Percentiles rank a stretch among this genome's conserved stretches.
Evolutionary conservation across 83 land plant species (phyloP).

Genomic region (Thuja plicata): DNA sequence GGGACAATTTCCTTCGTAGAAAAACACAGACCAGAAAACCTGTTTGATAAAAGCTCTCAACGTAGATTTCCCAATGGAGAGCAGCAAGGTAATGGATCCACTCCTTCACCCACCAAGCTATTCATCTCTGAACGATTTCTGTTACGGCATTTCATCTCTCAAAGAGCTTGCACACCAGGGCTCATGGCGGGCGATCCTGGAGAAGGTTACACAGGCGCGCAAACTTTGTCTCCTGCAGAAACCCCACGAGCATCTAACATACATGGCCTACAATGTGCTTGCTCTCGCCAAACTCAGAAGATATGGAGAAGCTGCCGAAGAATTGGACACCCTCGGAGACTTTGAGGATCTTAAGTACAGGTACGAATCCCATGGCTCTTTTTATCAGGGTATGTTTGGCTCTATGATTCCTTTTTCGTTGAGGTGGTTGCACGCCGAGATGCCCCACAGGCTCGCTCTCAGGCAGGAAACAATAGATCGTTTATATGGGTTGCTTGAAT

Average conservation of each 20-base stretch:
- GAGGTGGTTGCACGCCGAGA: slow-evolving; percentile 71
- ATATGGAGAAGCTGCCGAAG: slow-evolving; percentile 61
- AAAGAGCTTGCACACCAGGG: slow-evolving; percentile 71
- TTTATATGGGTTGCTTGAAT: slow-evolving; percentile 52
- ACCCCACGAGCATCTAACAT: slow-evolving; percentile 75
- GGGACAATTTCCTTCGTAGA: background rate
- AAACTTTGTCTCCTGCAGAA: slow-evolving; percentile 32
- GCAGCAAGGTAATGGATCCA: slow-evolving; percentile 12
- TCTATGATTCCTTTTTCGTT: slow-evolving; percentile 92
- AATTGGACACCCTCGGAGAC: slow-evolving; percentile 42
- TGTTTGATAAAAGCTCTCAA: background rate
- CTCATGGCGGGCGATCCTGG: slow-evolving; percentile 74
- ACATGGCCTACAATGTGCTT: slow-evolving; percentile 64
- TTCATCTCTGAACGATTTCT: slow-evolving; percentile 33
- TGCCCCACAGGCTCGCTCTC: slow-evolving; percentile 59
- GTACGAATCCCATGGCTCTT: slow-evolving; percentile 63
- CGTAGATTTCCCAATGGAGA: background rate
- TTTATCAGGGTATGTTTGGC: slow-evolving; percentile 63
- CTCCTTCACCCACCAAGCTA: slow-evolving; percentile 8
- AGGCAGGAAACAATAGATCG: slow-evolving; percentile 61
- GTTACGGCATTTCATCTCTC: slow-evolving; percentile 37
- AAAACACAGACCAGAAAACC: background rate
- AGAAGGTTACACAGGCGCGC: slow-evolving; percentile 45
- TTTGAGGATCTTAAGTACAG: slow-evolving; percentile 33
- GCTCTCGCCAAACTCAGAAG: slow-evolving; percentile 83